Conservation (phyloP, 306 rosid species). For the Cicer cuneatum region DNA sequence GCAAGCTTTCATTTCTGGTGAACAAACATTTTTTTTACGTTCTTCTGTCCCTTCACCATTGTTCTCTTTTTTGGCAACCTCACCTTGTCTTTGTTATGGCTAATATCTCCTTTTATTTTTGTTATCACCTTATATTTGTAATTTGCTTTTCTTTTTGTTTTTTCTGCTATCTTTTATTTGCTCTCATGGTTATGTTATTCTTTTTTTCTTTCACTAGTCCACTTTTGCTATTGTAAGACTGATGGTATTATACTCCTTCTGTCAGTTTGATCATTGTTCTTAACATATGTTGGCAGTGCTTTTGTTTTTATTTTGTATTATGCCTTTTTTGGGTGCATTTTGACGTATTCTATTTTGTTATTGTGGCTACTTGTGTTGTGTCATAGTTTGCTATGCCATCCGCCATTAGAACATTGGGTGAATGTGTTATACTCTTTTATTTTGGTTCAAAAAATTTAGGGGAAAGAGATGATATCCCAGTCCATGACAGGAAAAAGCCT, state of each 20-base stretch:
- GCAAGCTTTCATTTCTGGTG: neutral
- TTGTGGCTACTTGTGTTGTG: neutral
- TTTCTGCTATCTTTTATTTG: slow-evolving; percentile 7
- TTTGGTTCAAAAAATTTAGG: slow-evolving; percentile 7
- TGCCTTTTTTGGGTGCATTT: neutral
- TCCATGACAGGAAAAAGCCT: neutral
- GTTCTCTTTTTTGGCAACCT: neutral
- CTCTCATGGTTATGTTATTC: neutral
- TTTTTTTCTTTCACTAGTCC: neutral
- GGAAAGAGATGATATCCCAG: neutral
- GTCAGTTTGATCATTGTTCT: neutral
- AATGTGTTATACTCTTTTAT: neutral
- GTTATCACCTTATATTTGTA: neutral
- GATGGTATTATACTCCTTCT: neutral
- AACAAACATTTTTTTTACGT: neutral
- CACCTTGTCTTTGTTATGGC: neutral
- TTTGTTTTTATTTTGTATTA: neutral
- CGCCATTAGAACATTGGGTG: neutral
- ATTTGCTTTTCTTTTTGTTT: neutral
- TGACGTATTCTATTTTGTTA: neutral
- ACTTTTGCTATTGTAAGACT: neutral
- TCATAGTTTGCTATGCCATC: neutral
- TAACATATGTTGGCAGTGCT: neutral
- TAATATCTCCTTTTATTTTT: neutral
- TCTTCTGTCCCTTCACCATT: neutral